Conservation (phyloP, 164 flowering plant genomes). For the Vitis riparia region DNA sequence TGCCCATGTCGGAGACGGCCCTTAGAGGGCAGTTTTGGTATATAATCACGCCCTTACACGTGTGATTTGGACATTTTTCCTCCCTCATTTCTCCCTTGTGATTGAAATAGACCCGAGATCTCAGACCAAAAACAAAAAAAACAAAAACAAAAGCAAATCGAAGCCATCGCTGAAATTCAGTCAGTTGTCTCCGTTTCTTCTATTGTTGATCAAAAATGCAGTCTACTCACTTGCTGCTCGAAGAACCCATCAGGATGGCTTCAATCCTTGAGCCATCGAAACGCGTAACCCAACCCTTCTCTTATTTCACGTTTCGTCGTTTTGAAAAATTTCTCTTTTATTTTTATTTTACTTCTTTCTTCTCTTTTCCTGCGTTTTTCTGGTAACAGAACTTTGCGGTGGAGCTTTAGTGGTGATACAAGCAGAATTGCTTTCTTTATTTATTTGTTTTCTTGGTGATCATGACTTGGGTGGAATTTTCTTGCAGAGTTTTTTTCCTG, state of each 20-base stretch:
- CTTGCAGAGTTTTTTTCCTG: slow-evolving; percentile 59
- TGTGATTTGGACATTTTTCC: too few relatives aligned
- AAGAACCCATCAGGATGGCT: slow-evolving; percentile 54
- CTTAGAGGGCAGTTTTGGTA: too few relatives aligned
- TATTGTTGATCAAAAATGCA: slow-evolving; percentile 21
- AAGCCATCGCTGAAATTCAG: too few relatives aligned
- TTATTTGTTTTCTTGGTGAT: neutral
- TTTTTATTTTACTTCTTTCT: neutral
- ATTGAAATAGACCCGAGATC: too few relatives aligned
- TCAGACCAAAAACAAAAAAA: too few relatives aligned
- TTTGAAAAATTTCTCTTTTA: neutral
- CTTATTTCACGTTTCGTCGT: neutral
- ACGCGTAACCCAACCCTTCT: slow-evolving; percentile 27
- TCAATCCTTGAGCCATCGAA: slow-evolving; percentile 54
- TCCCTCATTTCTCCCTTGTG: too few relatives aligned
- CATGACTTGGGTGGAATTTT: slow-evolving; percentile 4
- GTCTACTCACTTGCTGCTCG: slow-evolving; percentile 41
- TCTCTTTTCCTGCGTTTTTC: too few relatives aligned
- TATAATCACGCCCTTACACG: too few relatives aligned
- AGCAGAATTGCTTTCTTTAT: neutral
- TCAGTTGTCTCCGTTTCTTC: neutral
- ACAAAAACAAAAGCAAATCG: too few relatives aligned
- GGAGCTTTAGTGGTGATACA: neutral
- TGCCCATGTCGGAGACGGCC: too few relatives aligned
- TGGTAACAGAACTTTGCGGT: too few relatives aligned